A percentile compares a stretch with the other conserved stretches of the same genome.
phyloP scores from a whole-genome alignment of 345 rosid species.

The Salix exigua region DNA sequence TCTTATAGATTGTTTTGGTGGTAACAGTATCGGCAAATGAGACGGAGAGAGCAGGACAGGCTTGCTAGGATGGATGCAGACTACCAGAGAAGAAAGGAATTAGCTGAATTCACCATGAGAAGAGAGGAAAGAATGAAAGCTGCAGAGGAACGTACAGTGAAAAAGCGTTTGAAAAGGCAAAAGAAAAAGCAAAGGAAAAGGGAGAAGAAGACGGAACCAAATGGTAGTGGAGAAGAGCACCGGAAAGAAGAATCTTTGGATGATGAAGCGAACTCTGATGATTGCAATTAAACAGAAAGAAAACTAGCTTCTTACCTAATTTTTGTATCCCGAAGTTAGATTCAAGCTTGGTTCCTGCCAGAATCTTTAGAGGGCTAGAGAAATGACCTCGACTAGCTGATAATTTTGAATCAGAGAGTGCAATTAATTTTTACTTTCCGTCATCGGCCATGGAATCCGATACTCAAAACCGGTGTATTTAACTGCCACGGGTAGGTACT shows the following conservation, averaged over 20 bases:
- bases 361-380: neutral
- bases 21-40: constrained; percentile 86
- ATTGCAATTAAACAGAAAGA: constrained; percentile 32
- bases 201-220: constrained; percentile 55
- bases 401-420: no score
- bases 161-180: constrained; percentile 81
- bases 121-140: constrained; percentile 82
- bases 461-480: neutral
- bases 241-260: constrained; percentile 47
- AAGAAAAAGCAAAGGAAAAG: constrained; percentile 74
- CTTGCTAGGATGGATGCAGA: constrained; percentile 85
- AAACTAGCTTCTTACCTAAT: neutral
- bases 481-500: neutral
- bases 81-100: constrained; percentile 67
- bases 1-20: neutral
- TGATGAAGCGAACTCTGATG: constrained; percentile 43
- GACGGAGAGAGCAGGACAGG: constrained; percentile 86
- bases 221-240: constrained; percentile 39
- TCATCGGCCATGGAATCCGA: neutral
- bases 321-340: neutral
- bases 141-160: constrained; percentile 75
- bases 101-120: constrained; percentile 65
- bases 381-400: neutral
- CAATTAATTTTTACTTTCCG: neutral
- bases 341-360: neutral